Evolutionary conservation across 169 alveolate species (phyloP), one percentile per base, ranked within the genome.

Genomic region (Plasmodium cynomolgi): DNA sequence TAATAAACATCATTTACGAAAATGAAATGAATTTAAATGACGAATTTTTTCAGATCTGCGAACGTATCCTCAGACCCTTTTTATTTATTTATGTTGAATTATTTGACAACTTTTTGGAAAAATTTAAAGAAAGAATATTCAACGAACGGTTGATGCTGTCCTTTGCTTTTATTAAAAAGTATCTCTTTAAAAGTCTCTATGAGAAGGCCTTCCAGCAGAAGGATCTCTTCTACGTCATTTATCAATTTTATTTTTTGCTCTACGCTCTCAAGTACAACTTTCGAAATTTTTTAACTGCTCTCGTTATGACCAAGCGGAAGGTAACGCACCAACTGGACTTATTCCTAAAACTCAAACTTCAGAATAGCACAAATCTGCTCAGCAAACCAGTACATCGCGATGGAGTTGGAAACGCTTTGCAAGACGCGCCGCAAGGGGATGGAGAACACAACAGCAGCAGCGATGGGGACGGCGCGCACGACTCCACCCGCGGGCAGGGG

Each of bases 1-100:
- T 73, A 31, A 71, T 91, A 34, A 91, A 91, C 20, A 75, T 79
- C 15, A 83, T 83, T 50, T 91, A 82, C 56, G 84, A 91, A 82
- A 91, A 91, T 83, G 95, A 83, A 29, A 91, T 91, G 95, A 91
- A 91, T 91, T 73, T 91, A 54, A 81, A 82, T 54, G 92, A 91
- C 74, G 62, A 81, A 23, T 81, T 80, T 33, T 91, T 91, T 50
- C 81, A 83, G 41, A 73, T 83, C n/a, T 82, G 92, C 31, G 44
- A 47, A 44, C 29, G 37, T 47, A 83, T 91, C 3, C 56, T 91
- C 17, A 91, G 77, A 81, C 95, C 95, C 9, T 91, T 91, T 79
- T 39, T 75, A 83, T 91, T 91, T 73, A 20, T 91, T n/a, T 91
- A 82, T 82, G 20, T 71, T 47, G 91, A 82, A 47, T 50, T 91